phyloP scores from a whole-genome alignment of 2,329 filamentous ascomycete species.

The Decorospora gaudefroyi region DNA sequence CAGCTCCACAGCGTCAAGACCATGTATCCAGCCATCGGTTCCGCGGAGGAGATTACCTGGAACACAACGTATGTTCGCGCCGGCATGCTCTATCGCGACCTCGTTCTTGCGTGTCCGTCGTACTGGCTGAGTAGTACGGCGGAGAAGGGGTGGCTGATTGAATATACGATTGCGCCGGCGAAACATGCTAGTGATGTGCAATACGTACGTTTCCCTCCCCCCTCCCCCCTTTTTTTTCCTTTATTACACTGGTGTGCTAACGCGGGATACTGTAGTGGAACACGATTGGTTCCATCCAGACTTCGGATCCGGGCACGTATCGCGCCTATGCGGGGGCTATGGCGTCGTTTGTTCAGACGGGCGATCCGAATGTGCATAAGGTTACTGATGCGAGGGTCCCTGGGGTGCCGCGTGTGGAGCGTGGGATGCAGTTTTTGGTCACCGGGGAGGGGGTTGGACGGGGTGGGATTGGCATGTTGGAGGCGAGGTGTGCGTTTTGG shows the following conservation, averaged over 20 bases:
- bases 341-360: conserved; percentile 64
- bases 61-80: conserved; percentile 59
- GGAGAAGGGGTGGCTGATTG: conserved; percentile 57
- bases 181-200: conserved; percentile 61
- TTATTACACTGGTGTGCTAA: too few relatives aligned
- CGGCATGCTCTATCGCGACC: conserved; percentile 62
- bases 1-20: conserved; percentile 50
- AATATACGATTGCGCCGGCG: conserved; percentile 64
- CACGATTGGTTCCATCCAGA: conserved; percentile 57
- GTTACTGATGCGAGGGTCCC: conserved; percentile 53
- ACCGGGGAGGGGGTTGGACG: conserved; percentile 52
- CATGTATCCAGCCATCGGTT: conserved; percentile 56
- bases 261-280: conserved; percentile 55
- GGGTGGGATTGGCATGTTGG: conserved; percentile 48
- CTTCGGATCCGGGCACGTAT: conserved; percentile 59
- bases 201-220: conserved; percentile 54
- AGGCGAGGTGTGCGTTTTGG: conserved; percentile 61
- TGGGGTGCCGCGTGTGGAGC: conserved; percentile 53
- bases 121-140: conserved; percentile 60
- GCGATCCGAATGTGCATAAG: conserved; percentile 63
- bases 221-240: neutral
- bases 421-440: conserved; percentile 58
- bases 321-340: conserved; percentile 63
- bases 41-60: conserved; percentile 56
- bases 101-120: conserved; percentile 63